Evolutionary conservation across 192 early-diverging fungal species (phyloP), one percentile per base, ranked within the genome.

Genomic region (Phlyctochytrium arcticum): DNA sequence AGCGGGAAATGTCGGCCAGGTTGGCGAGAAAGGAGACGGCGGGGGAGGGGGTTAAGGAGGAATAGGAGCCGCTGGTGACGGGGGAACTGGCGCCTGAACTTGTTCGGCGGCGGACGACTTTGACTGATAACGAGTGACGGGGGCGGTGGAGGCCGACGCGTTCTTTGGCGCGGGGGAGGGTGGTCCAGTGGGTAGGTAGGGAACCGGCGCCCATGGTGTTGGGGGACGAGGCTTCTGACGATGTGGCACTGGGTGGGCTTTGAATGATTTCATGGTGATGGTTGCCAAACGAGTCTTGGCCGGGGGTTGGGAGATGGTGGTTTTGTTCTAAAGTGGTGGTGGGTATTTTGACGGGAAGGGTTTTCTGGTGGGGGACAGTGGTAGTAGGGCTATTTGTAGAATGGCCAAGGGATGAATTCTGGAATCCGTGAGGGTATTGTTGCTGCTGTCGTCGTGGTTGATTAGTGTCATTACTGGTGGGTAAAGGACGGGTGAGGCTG

Each of bases 1-100:
- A 17, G 24, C 26, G 17, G 17, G 65, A 59, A n/a, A 35, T 51
- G 33, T 67, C 65, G n/a, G 65, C 65, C 21, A 67, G 33, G 12
- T 42, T 21, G 19, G 65, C 65, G 46, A 67, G 34, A 39, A 67
- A 67, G 6, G 47, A 59, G 32, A 67, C 65, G 6, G 65, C 65
- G 6, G 65, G 65, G 33, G 65, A 67, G 21, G 46, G 65, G 5
- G 35, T 34, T n/a, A 67, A 35, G 10, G 65, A 67, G 7, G 56
- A 50, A 46, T 59, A 67, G n/a, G 65, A 67, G 15, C 64, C 64
- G 54, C 64, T 66, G 39, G 64, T 66, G 29, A 66, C 54, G 31
- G 64, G 64, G 0, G 64, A 66, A 49, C 64, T 66, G 5, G 36
- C 53, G 4, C 54, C 33, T 15, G 64, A 66, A 54, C 51, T 66